These are phyloP conservation scores for Beauveria caledonica DNA, from an alignment of 2,329 filamentous ascomycete genomes.

Conservation along the genomic window DNA sequence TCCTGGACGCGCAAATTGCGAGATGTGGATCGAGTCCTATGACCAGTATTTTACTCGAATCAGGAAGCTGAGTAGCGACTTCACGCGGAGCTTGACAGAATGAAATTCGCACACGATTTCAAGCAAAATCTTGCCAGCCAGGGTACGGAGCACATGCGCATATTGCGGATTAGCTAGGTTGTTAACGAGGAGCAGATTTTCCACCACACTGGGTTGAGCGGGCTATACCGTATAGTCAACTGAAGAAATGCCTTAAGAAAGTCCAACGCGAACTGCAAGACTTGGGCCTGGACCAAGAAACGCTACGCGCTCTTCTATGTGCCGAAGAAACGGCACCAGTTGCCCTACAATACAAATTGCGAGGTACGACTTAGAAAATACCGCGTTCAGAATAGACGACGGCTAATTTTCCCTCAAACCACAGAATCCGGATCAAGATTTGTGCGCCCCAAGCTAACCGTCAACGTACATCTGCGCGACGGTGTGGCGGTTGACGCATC, in stretches of 20 bases:
- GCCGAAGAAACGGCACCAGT: conserved; percentile 38
- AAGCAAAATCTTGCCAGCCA: conserved; percentile 60
- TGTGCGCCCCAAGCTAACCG: conserved; percentile 61
- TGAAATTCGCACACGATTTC: conserved; percentile 85
- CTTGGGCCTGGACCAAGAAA: conserved; percentile 64
- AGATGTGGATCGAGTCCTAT: not conserved
- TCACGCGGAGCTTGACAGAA: conserved; percentile 26
- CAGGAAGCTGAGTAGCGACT: not conserved
- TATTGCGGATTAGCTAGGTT: not conserved
- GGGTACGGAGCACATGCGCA: conserved; percentile 24
- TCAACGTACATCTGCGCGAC: conserved; percentile 58
- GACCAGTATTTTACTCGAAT: not conserved
- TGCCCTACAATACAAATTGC: conserved; percentile 47
- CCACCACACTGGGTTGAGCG: conserved; percentile 63
- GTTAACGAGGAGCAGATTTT: conserved; percentile 42
- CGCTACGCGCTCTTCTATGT: conserved; percentile 56
- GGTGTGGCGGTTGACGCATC: conserved; percentile 61
- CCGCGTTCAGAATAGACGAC: not conserved
- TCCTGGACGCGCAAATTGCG: not conserved
- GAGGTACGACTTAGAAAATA: conserved; percentile 29
- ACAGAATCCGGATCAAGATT: conserved; percentile 32
- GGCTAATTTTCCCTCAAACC: not conserved
- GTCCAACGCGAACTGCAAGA: conserved; percentile 62
- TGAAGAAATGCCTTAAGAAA: conserved; percentile 85
- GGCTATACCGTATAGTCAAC: conserved; percentile 73